Evolutionary conservation across 352 stramenopile genomes (phyloP).

Genomic region (Phytopythium cucurbitacearum): DNA sequence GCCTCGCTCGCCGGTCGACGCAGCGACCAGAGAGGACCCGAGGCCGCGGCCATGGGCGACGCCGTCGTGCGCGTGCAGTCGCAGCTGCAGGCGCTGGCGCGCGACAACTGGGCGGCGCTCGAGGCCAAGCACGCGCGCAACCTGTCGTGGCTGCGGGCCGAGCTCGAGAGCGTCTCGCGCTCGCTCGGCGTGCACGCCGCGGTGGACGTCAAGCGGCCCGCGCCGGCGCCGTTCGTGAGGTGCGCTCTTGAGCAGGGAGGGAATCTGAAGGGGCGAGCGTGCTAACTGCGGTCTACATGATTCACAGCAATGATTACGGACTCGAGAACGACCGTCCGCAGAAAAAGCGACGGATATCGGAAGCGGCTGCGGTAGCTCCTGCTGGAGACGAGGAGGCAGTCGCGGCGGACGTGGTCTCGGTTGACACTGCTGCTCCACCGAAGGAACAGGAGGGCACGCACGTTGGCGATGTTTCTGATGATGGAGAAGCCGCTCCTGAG

Average conservation of each 20-base stretch:
- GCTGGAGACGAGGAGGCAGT: no score
- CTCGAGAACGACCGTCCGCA: background rate
- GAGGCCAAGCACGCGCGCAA: conserved; percentile 41
- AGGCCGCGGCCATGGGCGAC: conserved; percentile 39
- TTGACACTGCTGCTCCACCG: background rate
- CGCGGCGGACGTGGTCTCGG: no score
- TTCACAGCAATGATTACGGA: conserved; percentile 4
- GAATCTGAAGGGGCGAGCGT: background rate
- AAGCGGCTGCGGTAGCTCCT: background rate
- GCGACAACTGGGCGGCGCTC: conserved; percentile 43
- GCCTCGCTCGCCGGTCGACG: background rate
- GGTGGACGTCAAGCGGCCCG: conserved; percentile 28
- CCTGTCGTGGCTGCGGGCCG: conserved; percentile 41
- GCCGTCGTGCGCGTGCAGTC: conserved; percentile 57
- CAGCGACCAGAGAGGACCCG: background rate
- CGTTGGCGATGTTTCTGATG: background rate
- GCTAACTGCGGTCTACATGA: no score
- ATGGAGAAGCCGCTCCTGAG: background rate
- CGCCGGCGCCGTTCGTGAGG: conserved; percentile 13
- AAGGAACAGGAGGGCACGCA: conserved; percentile 1
- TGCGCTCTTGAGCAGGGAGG: conserved; percentile 3
- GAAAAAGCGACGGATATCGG: background rate
- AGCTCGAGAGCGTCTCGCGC: conserved; percentile 42
- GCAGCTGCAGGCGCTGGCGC: conserved; percentile 47
- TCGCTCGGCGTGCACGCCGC: conserved; percentile 44